Conservation (phyloP, 805 yeast species). For the Ogataea methanolica region DNA sequence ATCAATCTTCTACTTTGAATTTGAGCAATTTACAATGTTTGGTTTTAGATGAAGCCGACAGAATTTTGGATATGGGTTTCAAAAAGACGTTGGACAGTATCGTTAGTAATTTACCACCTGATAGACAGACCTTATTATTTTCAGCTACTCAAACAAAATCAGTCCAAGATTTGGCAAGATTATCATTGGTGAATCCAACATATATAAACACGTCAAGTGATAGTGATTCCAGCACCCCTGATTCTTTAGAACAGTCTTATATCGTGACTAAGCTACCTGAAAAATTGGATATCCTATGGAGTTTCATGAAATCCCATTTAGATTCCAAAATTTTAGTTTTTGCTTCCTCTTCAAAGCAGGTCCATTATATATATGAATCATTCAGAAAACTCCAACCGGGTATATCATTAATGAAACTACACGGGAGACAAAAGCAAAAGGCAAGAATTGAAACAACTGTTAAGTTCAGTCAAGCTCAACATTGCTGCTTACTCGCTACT, state of each 20-base stretch:
- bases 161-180: conserved; percentile 75
- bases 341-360: conserved; percentile 84
- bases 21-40: conserved; percentile 69
- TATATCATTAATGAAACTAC: conserved; percentile 76
- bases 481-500: conserved; percentile 81
- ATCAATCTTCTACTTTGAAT: conserved; percentile 80
- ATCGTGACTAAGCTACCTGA: conserved; percentile 68
- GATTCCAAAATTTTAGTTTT: conserved; percentile 79
- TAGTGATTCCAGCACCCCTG: conserved; percentile 55
- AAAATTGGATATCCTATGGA: conserved; percentile 81
- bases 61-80: conserved; percentile 93
- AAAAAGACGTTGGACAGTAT: conserved; percentile 78
- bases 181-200: conserved; percentile 61
- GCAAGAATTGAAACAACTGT: conserved; percentile 78
- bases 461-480: conserved; percentile 72
- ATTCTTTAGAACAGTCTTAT: conserved; percentile 78
- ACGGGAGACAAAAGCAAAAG: conserved; percentile 89
- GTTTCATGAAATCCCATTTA: conserved; percentile 78
- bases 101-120: conserved; percentile 67
- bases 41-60: conserved; percentile 87
- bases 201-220: conserved; percentile 44
- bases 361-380: conserved; percentile 82
- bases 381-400: conserved; percentile 90
- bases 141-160: conserved; percentile 89
- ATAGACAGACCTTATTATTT: conserved; percentile 78